Base-by-base conservation (phyloP, 2,329 filamentous ascomycete species). In the Trichophyton schoenleinii region DNA sequence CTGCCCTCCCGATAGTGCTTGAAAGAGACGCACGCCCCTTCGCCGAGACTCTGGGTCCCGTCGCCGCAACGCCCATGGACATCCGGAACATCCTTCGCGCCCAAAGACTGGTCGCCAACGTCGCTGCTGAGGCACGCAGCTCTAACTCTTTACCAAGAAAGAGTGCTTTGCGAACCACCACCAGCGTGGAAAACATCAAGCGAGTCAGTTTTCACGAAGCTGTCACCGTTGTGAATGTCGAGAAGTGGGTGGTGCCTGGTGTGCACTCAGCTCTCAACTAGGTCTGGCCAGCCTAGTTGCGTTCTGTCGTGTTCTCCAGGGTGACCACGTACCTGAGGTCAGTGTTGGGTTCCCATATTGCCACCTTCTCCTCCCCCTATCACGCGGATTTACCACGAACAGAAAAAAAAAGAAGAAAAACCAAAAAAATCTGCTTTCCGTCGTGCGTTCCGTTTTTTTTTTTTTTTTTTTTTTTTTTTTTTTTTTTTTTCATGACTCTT, bases 241-340 rank as follows among this genome's bases (percentile, higher is more conserved):
- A 66, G 42, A 25, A n/a, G 42, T 70, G 69, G 69, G 70, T 72
- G 63, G 65, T 65, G 8, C 65, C 64, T 34, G 65, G 63, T 48
- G 53, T 63, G 49, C 28, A 57, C 53, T 42, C 53, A 15, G 34
- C 3, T 18, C 18, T 22, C 38, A n/a, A 31, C 13, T 41, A 20
- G n/a, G 31, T 18, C 53, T 42, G 53, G 36, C 53, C 53, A 57
- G 15, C 31, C n/a, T 41, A 22, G 5, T 25, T 18, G 18, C 18
- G 44, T 20, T 22, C 44, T 11, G 44, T 9, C 18, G 18, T 48
- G n/a, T 18, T 28, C 44, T 48, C 44, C 20, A 22, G 44, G n/a
- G 20, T 7, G 44, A 48, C 44, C 41, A 44, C 1, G 13, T 7
- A 18, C 18, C 44, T 20, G 34, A 20, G n/a, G 44, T 48, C 18